Conservation (phyloP, 441 rosid species). For the Euphorbia schlechtendalii region DNA sequence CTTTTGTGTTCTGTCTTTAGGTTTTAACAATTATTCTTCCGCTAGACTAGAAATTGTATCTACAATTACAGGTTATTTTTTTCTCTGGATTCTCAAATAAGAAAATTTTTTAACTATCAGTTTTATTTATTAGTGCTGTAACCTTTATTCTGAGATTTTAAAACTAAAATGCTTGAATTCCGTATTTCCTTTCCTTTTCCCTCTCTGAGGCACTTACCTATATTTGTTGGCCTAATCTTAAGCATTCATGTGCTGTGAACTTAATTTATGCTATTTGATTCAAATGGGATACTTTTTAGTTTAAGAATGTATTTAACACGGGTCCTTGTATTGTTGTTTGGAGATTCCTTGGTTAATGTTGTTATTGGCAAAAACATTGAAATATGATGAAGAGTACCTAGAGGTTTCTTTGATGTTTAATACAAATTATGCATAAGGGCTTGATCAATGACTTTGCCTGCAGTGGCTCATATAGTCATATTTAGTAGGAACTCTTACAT, state of each 20-base stretch:
- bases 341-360: slow-evolving; percentile 1
- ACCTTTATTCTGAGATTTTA: not conserved
- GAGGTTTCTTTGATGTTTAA: slow-evolving; percentile 3
- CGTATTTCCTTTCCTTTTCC: not conserved
- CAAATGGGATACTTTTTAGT: not conserved
- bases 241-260: too few species aligned
- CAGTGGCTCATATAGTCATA: not conserved
- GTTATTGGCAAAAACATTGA: not conserved
- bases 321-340: not conserved
- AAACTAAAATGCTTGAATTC: not conserved
- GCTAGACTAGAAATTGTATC: not conserved
- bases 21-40: not conserved
- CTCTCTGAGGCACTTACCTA: not conserved
- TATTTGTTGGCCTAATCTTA: not conserved
- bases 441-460: not conserved
- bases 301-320: not conserved
- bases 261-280: too few species aligned
- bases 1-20: slow-evolving; percentile 14
- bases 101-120: not conserved
- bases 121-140: not conserved
- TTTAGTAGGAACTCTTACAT: not conserved
- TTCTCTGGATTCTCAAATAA: not conserved
- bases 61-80: not conserved
- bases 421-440: not conserved
- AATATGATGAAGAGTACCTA: not conserved